Percentiles rank a stretch among this genome's conserved stretches.
These are phyloP conservation scores for Corymbia citriodora DNA, from an alignment of 441 rosid species.

Conservation along the genomic window DNA sequence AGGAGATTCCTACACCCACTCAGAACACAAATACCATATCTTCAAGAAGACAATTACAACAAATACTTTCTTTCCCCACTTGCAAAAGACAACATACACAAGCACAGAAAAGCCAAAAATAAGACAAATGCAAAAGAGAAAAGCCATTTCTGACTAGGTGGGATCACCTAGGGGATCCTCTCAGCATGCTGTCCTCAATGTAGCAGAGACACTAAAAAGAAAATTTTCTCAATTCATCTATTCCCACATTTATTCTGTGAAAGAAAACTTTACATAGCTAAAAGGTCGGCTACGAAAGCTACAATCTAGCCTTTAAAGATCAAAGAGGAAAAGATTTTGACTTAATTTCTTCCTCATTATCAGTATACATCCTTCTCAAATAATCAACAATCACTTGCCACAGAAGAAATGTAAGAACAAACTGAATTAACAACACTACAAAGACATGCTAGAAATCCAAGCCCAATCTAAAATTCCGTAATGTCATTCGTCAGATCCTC, in stretches of 20 bases:
- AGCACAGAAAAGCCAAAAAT: background rate
- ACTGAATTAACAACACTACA: background rate
- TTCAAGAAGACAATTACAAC: background rate
- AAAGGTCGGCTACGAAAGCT: background rate
- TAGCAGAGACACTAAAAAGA: background rate
- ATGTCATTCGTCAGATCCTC: background rate
- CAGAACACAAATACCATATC: background rate
- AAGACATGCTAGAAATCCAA: background rate
- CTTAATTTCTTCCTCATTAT: background rate
- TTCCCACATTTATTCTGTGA: background rate
- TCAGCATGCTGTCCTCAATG: background rate
- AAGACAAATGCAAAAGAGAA: background rate
- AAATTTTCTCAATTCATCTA: background rate
- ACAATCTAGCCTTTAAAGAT: background rate
- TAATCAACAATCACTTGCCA: background rate
- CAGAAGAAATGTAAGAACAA: background rate
- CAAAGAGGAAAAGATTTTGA: background rate
- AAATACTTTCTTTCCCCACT: background rate
- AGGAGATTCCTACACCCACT: conserved; percentile 49
- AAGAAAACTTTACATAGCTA: background rate
- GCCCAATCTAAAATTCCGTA: background rate
- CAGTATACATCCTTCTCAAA: background rate
- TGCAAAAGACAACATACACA: background rate
- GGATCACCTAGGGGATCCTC: background rate
- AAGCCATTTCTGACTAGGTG: background rate